Percentiles rank a stretch among this genome's conserved stretches.
Conservation (phyloP, 1,284 basidiomycete genomes). For the Apiotrichum laibachii region DNA sequence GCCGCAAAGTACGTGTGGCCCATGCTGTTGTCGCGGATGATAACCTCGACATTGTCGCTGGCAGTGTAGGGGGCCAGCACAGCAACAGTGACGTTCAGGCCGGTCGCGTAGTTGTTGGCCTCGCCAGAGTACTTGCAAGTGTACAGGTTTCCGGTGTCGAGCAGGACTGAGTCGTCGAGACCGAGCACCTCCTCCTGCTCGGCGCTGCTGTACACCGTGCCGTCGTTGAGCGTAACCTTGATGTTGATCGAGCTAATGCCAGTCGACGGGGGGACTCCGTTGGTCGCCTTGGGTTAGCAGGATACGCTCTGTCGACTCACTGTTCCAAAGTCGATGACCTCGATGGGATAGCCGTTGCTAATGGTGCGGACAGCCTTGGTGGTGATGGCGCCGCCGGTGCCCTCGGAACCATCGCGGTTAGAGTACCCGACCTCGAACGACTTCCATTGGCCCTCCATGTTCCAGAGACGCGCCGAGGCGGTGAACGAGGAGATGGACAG, state of each 20-base stretch:
- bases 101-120: constrained; percentile 4
- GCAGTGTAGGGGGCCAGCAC: constrained; percentile 18
- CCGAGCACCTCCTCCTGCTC: constrained; percentile 9
- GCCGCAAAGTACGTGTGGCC: constrained; percentile 6
- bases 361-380: constrained; percentile 2
- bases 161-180: constrained; percentile 18
- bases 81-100: constrained; percentile 19
- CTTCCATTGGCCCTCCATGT: constrained; percentile 17
- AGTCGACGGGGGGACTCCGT: neutral
- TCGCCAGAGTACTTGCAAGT: constrained; percentile 15
- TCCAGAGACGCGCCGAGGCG: constrained; percentile 15
- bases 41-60: constrained; percentile 17
- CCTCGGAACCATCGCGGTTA: constrained; percentile 15
- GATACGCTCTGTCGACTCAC: neutral
- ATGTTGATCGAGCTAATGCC: constrained; percentile 7
- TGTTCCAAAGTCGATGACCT: constrained; percentile 7
- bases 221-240: constrained; percentile 13
- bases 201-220: constrained; percentile 8
- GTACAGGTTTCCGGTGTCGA: constrained; percentile 13
- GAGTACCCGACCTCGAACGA: constrained; percentile 14
- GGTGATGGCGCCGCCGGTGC: constrained; percentile 1
- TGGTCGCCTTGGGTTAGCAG: neutral
- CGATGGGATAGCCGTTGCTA: constrained; percentile 13
- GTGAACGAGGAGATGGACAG: constrained; percentile 3
- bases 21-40: constrained; percentile 6